Evolutionary conservation across 345 rosid species (phyloP).

Genomic region (Hibiscus syriacus): DNA sequence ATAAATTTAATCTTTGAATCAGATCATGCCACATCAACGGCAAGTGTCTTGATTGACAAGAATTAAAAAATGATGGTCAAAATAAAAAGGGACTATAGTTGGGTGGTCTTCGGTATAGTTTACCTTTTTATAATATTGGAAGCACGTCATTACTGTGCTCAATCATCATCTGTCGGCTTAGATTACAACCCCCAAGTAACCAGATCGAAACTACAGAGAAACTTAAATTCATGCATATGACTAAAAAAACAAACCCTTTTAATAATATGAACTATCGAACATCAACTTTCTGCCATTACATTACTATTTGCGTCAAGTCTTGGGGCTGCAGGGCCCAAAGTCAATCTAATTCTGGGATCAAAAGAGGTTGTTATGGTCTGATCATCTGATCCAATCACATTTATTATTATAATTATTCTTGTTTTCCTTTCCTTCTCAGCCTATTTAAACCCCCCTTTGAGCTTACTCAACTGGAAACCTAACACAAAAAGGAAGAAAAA

Average conservation of each 20-base stretch:
- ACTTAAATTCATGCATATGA: not conserved
- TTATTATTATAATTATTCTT: not conserved
- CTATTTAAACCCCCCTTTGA: not conserved
- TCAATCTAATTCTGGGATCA: not conserved
- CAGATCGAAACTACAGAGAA: not conserved
- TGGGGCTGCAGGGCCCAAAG: not conserved
- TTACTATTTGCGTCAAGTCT: not conserved
- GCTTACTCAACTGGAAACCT: not conserved
- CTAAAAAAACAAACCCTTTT: not conserved
- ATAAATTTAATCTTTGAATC: too few relatives aligned
- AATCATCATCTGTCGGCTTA: not conserved
- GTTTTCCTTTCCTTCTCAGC: not conserved
- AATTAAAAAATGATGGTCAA: too few relatives aligned
- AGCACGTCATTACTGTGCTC: not conserved
- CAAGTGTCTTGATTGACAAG: too few relatives aligned
- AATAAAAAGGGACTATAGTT: too few relatives aligned
- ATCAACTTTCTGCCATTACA: not conserved
- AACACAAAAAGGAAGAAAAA: conserved; percentile 5
- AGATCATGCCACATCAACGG: too few relatives aligned
- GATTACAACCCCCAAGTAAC: not conserved
- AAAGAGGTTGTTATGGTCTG: not conserved
- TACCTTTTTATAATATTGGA: not conserved
- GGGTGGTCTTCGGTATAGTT: too few relatives aligned
- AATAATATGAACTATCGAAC: not conserved
- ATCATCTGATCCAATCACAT: not conserved